Evolutionary conservation across 1,284 basidiomycete genomes (phyloP), one percentile per base, ranked within the genome.

Genomic region (Apiotrichum veenhuisii): DNA sequence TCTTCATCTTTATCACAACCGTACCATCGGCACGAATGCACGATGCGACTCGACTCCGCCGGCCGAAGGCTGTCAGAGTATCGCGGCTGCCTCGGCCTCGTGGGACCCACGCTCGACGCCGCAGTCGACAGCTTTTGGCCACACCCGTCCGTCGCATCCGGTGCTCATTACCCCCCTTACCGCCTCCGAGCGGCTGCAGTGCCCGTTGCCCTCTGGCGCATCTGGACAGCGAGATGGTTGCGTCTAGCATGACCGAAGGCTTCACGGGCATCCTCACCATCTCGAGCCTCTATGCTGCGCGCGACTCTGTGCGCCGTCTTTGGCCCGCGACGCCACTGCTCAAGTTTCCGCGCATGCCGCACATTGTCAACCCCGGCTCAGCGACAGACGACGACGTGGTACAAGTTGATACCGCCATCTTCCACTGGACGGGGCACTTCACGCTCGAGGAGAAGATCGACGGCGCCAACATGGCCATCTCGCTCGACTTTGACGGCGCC

Each of bases 401-500:
- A 34, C 64, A 57, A 20, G 42, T 42, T 15, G 49, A 44, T 17
- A 48, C 54, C 38, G 49, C 50, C n/a, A 27, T 30, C 23, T 38
- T 38, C 17, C 1, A 12, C 8, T 5, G 17, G 17, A n/a, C 59
- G 5, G 61, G 71, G 10, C 64, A 71, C 47, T 75, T 83, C 46
- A 73, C 82, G 20, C 78, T 85, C 63, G 84, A 84, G 4, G 84
- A 86, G 64, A 85, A 86, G 65, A 78, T 85, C 40, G 84, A 85
- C 70, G 84, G 84, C 10, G 83, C 84, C 27, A 85, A 86, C 69
- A 82, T 85, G 80, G 84, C 83, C 5, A 81, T 86, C 67, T 83
- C 83, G 23, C 77, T 85, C 30, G 82, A 81, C 5, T 67, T 76
- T 4, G 79, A 80, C 63, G 71, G 80, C 20, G 70, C 72, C 17